phyloP scores from a whole-genome alignment of 2,329 filamentous ascomycete species.

The Stachybotrys chartarum region DNA sequence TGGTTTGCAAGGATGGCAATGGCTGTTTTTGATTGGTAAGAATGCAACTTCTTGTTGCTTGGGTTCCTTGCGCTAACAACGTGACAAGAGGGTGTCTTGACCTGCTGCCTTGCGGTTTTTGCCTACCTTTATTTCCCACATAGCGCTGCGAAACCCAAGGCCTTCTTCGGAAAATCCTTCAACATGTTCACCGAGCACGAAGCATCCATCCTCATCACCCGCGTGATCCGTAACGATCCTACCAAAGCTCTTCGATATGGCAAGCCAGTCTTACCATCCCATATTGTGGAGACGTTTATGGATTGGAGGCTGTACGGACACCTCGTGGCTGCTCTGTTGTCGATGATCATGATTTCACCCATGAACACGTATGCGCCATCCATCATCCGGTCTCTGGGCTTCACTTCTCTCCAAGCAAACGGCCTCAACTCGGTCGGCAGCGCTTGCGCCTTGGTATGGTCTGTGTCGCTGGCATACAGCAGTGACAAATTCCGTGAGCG shows the following conservation, averaged over 20 bases:
- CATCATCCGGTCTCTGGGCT: conserved; percentile 20
- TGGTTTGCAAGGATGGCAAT: conserved; percentile 20
- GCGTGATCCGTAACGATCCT: conserved; percentile 19
- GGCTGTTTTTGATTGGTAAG: conserved; percentile 21
- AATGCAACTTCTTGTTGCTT: accelerated
- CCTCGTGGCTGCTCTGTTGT: conserved; percentile 14
- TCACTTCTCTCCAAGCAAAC: conserved; percentile 17
- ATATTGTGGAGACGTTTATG: conserved; percentile 16
- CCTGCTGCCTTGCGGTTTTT: conserved; percentile 11
- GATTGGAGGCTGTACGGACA: conserved; percentile 22
- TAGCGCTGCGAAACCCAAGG: conserved; percentile 14
- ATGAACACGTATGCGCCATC: conserved; percentile 22
- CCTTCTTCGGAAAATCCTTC: conserved; percentile 15
- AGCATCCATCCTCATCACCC: conserved; percentile 17
- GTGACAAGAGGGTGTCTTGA: conserved; percentile 16
- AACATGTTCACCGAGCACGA: conserved; percentile 16
- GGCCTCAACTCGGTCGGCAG: conserved; percentile 20
- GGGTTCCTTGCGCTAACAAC: background rate
- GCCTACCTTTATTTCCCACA: conserved; percentile 21
- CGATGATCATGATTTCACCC: conserved; percentile 22
- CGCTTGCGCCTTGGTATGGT: conserved; percentile 16
- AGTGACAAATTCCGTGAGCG: conserved; percentile 19
- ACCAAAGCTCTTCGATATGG: conserved; percentile 16
- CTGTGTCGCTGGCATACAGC: conserved; percentile 15
- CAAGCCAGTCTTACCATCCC: conserved; percentile 12